Conservation (phyloP, 1,284 basidiomycete genomes). For the Meripilus lineatus region DNA sequence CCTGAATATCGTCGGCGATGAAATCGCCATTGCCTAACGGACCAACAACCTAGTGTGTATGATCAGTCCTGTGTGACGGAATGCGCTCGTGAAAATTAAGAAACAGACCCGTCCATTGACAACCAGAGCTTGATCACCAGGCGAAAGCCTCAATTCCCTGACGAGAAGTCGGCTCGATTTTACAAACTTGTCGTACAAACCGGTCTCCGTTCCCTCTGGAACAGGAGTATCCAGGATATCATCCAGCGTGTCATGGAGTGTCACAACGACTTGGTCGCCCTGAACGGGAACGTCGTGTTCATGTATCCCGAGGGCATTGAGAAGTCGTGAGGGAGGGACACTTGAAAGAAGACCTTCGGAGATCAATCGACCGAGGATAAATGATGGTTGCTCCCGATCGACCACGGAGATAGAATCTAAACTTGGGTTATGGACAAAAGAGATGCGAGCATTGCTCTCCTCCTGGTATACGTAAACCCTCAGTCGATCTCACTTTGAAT, state of each 20-base stretch:
- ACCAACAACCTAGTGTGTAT: slow-evolving; percentile 58
- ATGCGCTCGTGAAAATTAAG: neutral
- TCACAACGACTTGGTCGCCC: slow-evolving; percentile 33
- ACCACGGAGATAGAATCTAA: slow-evolving; percentile 10
- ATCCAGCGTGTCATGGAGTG: slow-evolving; percentile 31
- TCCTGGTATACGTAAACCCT: slow-evolving; percentile 31
- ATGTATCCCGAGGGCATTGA: slow-evolving; percentile 33
- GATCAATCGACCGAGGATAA: slow-evolving; percentile 43
- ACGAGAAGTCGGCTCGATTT: slow-evolving; percentile 40
- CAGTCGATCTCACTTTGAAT: neutral
- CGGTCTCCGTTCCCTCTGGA: slow-evolving; percentile 28
- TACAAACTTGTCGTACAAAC: slow-evolving; percentile 39
- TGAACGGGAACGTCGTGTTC: slow-evolving; percentile 4
- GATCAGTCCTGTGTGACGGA: neutral
- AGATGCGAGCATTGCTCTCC: slow-evolving; percentile 43
- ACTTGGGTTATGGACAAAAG: slow-evolving; percentile 64
- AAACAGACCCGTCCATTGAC: slow-evolving; percentile 76
- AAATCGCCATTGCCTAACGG: slow-evolving; percentile 58
- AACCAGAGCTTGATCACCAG: slow-evolving; percentile 59
- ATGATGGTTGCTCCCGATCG: slow-evolving; percentile 28
- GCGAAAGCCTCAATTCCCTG: slow-evolving; percentile 48
- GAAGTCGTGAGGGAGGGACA: slow-evolving; percentile 32
- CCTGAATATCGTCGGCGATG: slow-evolving; percentile 58
- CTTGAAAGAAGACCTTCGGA: slow-evolving; percentile 33
- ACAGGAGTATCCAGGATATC: slow-evolving; percentile 20